Percentiles rank a stretch among this genome's conserved stretches.
Evolutionary conservation across 768 basidiomycete genomes (phyloP).

Genomic region (Tylopilus sp.): DNA sequence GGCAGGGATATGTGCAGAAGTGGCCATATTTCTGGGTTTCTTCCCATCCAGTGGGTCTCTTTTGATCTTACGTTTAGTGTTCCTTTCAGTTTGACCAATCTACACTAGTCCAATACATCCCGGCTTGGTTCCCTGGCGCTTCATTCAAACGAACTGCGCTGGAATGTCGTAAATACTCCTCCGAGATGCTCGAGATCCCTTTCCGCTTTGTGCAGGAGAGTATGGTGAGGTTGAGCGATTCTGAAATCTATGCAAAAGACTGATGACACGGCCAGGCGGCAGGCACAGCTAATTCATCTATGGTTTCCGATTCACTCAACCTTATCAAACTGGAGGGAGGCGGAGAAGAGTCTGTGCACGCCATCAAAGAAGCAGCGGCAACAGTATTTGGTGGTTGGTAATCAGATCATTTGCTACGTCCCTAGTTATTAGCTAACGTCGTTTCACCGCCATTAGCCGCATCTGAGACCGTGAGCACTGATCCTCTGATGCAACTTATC

Average conservation of each 20-base stretch:
- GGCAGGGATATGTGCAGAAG: constrained; percentile 23
- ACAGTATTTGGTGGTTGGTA: constrained; percentile 30
- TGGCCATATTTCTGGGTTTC: constrained; percentile 35
- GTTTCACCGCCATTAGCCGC: constrained; percentile 17
- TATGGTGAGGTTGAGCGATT: constrained; percentile 23
- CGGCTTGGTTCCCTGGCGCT: constrained; percentile 40
- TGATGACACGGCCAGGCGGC: constrained; percentile 13
- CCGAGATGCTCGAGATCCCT: constrained; percentile 28
- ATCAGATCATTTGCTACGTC: neutral
- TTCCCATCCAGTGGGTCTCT: constrained; percentile 34
- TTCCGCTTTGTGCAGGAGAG: constrained; percentile 31
- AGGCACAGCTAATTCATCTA: constrained; percentile 24
- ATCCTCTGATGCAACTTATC: neutral
- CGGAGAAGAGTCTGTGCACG: constrained; percentile 10
- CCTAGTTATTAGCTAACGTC: neutral
- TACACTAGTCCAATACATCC: constrained; percentile 33
- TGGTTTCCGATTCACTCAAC: constrained; percentile 25
- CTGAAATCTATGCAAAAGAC: neutral
- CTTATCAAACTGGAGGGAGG: constrained; percentile 6
- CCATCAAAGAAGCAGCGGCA: constrained; percentile 28
- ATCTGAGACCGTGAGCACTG: constrained; percentile 26
- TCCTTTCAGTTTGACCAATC: neutral
- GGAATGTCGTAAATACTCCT: constrained; percentile 17
- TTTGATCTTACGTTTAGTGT: neutral
- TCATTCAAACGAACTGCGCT: constrained; percentile 32